Evolutionary conservation across 2,329 filamentous ascomycete species (phyloP).

Genomic region (Ambrosiella beaveri): DNA sequence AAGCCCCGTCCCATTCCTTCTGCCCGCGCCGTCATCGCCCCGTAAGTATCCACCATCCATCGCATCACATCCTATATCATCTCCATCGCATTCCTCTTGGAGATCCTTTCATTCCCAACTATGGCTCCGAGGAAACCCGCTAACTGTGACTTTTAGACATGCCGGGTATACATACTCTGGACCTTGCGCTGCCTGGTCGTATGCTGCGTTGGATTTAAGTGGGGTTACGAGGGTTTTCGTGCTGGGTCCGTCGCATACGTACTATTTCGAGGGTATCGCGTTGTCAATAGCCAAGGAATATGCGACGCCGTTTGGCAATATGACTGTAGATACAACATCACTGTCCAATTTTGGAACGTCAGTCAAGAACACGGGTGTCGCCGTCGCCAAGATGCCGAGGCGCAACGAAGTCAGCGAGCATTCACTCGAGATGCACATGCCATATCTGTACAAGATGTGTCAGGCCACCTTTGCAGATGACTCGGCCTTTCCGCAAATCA

Average conservation of each 20-base stretch:
- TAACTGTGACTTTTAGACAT: slow-evolving; percentile 41
- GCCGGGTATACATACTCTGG: slow-evolving; percentile 90
- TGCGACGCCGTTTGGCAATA: slow-evolving; percentile 55
- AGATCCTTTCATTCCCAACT: neutral
- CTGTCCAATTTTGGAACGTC: slow-evolving; percentile 30
- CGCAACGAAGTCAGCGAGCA: slow-evolving; percentile 66
- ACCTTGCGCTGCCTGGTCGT: slow-evolving; percentile 82
- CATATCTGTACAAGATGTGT: slow-evolving; percentile 72
- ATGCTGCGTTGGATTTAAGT: slow-evolving; percentile 70
- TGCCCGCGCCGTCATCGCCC: slow-evolving; percentile 77
- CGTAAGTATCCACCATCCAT: slow-evolving; percentile 41
- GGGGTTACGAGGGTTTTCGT: slow-evolving; percentile 77
- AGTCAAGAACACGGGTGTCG: slow-evolving; percentile 23
- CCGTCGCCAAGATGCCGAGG: slow-evolving; percentile 39
- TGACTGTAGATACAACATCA: slow-evolving; percentile 44
- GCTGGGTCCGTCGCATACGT: slow-evolving; percentile 81
- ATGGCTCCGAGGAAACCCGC: neutral
- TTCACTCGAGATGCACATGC: slow-evolving; percentile 90
- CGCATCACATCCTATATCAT: neutral
- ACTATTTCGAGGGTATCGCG: slow-evolving; percentile 61
- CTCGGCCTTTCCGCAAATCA: slow-evolving; percentile 49
- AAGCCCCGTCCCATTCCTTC: slow-evolving; percentile 47
- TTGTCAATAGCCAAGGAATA: slow-evolving; percentile 56
- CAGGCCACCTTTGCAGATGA: slow-evolving; percentile 30
- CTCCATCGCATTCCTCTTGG: neutral